Base-by-base conservation (phyloP, 352 stramenopile genomes). In the Thalassiosira mediterranea region DNA sequence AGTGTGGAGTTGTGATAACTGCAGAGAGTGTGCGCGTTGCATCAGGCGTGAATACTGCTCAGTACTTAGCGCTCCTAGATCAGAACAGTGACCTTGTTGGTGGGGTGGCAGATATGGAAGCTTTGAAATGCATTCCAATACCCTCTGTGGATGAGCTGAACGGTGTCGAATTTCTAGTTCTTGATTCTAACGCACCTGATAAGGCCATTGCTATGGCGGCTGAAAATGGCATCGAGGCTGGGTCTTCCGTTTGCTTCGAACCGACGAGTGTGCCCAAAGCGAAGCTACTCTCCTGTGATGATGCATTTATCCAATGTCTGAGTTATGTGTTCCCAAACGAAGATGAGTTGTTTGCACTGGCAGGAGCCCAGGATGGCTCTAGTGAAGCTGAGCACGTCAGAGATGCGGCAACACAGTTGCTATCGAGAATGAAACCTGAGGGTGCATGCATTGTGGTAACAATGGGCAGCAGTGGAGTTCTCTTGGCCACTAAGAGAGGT, bases 191-290 rank as follows among this genome's bases (percentile, higher is more conserved):
- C 65, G 65, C 72, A 10, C 62, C 70, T 23, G 19, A 69, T 15
- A n/a, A 71, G 25, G 53, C 56, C 46, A 34, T 86, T 23, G 34
- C 67, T 25, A 32, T 67, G 19, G 51, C 74, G 21, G 79, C 76
- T 26, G 29, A 62, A 66, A 72, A 74, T 59, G 72, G 64, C 26
- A 42, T 71, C 5, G 49, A 79, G 26, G 57, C 64, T 4, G 68
- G 68, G 21, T 58, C 42, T 28, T 72, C 66, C 23, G 76, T 90
- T 26, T 85, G 59, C 28, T 88, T 88, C 61, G 83, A 90, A 46
- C 83, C 83, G 28, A 88, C 80, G 29, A 87, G 76, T 52, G 71
- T 90, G 15, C 72, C 76, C 21, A 90, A 90, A 63, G 72, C 80
- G 32, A 21, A 47, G 4, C 4, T 59, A 17, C 26, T 79, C 37